Conservation (phyloP, 192 early-diverging fungal genomes). For the Diversispora epigaea region DNA sequence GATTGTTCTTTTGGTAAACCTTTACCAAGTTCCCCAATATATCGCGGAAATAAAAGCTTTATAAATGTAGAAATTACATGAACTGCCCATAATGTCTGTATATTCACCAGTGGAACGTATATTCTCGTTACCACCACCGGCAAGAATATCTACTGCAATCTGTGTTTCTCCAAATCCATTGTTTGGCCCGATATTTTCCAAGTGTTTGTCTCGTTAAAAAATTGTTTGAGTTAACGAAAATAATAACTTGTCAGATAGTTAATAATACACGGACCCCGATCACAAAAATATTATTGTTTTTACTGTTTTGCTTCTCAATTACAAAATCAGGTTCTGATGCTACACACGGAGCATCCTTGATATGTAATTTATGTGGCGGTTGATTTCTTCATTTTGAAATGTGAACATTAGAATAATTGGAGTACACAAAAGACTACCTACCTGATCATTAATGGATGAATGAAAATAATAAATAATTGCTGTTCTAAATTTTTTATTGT, state of each 20-base stretch:
- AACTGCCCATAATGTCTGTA: not conserved
- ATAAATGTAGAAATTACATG: not conserved
- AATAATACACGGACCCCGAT: not conserved
- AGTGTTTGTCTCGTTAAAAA: not conserved
- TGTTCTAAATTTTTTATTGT: no score
- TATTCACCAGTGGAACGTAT: not conserved
- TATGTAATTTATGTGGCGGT: not conserved
- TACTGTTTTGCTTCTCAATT: not conserved
- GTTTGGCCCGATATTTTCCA: not conserved
- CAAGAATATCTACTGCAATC: not conserved
- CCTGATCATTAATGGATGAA: no score
- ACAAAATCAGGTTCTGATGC: not conserved
- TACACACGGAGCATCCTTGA: not conserved
- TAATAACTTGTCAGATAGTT: not conserved
- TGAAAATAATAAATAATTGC: no score
- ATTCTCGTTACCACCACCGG: not conserved
- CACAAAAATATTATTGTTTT: not conserved
- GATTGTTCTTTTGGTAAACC: not conserved
- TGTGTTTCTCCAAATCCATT: not conserved
- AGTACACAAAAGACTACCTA: no score
- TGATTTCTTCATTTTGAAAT: not conserved
- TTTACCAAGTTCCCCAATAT: not conserved
- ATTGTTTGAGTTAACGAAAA: not conserved
- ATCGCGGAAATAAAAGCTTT: not conserved
- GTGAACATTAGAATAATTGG: not conserved